Evolutionary conservation across 345 rosid species (phyloP).

Genomic region (Corchorus olitorius): DNA sequence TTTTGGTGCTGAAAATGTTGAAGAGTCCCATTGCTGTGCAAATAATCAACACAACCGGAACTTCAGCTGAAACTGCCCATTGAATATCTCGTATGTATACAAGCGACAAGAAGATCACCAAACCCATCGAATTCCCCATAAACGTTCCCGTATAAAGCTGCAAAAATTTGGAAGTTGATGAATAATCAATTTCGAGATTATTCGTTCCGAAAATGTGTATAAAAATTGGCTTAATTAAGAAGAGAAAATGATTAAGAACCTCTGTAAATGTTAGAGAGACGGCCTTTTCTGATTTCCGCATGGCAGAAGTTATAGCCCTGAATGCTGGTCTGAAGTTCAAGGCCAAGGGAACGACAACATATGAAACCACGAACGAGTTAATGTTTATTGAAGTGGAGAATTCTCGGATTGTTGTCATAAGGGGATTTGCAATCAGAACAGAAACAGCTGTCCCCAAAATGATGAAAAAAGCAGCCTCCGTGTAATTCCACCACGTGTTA

Average conservation of each 20-base stretch:
- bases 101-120: constrained; percentile 36
- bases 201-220: neutral
- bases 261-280: constrained; percentile 46
- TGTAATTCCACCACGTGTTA: constrained; percentile 40
- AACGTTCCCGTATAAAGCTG: constrained; percentile 52
- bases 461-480: constrained; percentile 32
- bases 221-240: neutral
- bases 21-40: constrained; percentile 39
- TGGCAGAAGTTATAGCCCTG: constrained; percentile 29
- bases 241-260: constrained; percentile 27
- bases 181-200: neutral
- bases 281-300: constrained; percentile 32
- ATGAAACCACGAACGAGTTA: constrained; percentile 43
- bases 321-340: constrained; percentile 30
- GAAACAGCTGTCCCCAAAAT: constrained; percentile 37
- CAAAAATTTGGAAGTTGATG: neutral
- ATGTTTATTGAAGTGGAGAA: constrained; percentile 33
- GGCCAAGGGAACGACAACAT: constrained; percentile 48
- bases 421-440: constrained; percentile 34
- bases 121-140: constrained; percentile 46
- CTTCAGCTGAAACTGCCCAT: constrained; percentile 47
- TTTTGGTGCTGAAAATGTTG: constrained; percentile 32
- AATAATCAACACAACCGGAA: constrained; percentile 37
- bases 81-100: constrained; percentile 38
- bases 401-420: constrained; percentile 29